These are phyloP conservation scores for Tuber microsphaerosporum DNA, from an alignment of 495 filamentous ascomycete species.

Conservation along the genomic window DNA sequence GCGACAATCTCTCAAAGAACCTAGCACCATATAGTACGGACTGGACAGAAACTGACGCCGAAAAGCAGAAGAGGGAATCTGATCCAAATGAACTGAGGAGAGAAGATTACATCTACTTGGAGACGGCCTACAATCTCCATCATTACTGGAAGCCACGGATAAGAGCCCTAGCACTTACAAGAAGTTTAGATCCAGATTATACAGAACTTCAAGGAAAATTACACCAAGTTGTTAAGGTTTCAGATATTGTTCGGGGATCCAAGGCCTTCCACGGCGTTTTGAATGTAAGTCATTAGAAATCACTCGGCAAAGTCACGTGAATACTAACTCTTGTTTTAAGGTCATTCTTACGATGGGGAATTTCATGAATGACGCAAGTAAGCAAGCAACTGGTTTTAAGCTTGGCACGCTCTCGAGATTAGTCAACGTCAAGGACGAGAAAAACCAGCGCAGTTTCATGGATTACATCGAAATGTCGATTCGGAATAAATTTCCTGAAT, in stretches of 20 bases:
- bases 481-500: slow-evolving; percentile 89
- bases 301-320: slow-evolving; percentile 2
- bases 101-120: slow-evolving; percentile 90
- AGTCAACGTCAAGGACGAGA: slow-evolving; percentile 97
- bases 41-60: slow-evolving; percentile 85
- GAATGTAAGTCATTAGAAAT: slow-evolving; percentile 45
- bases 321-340: slow-evolving; percentile 15
- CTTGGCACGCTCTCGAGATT: slow-evolving; percentile 87
- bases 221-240: slow-evolving; percentile 70
- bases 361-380: slow-evolving; percentile 99
- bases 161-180: slow-evolving; percentile 77
- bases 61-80: slow-evolving; percentile 70
- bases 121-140: slow-evolving; percentile 87
- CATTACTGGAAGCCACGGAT: slow-evolving; percentile 99
- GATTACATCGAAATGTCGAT: slow-evolving; percentile 97
- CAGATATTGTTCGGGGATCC: slow-evolving; percentile 82
- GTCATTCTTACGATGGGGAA: slow-evolving; percentile 96
- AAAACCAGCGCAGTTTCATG: slow-evolving; percentile 92
- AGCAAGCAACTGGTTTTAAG: slow-evolving; percentile 97
- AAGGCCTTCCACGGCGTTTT: slow-evolving; percentile 91
- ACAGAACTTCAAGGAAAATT: slow-evolving; percentile 80
- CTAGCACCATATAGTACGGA: slow-evolving; percentile 94
- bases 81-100: slow-evolving; percentile 83
- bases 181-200: slow-evolving; percentile 80
- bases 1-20: slow-evolving; percentile 80